Evolutionary conservation across 176 grass and related monocot species (phyloP).

Genomic region (Hordeum marinum): DNA sequence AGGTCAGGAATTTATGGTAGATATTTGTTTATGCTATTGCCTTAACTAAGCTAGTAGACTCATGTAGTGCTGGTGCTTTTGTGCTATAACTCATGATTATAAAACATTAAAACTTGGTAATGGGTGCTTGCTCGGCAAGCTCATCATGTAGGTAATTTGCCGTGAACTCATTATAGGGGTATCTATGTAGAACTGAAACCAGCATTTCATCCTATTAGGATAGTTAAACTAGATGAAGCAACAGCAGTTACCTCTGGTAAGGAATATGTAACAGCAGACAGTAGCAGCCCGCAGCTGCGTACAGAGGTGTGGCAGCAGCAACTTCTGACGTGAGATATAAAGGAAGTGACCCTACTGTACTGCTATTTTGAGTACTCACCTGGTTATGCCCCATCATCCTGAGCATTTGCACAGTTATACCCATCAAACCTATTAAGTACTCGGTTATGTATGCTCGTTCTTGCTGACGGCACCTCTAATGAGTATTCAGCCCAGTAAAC

Average conservation of each 20-base stretch:
- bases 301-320: background rate
- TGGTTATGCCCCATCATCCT: background rate
- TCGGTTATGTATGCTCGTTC: background rate
- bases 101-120: background rate
- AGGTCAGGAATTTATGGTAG: background rate
- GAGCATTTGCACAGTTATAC: background rate
- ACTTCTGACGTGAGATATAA: background rate
- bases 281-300: background rate
- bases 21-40: background rate
- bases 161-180: background rate
- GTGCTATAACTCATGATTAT: background rate
- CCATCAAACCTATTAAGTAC: background rate
- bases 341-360: background rate
- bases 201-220: background rate
- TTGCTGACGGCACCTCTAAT: background rate
- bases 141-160: background rate
- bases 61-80: background rate
- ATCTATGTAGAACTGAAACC: background rate
- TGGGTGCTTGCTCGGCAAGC: background rate
- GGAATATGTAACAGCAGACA: background rate
- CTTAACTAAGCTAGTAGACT: background rate
- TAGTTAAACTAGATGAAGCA: background rate
- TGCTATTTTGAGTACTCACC: background rate
- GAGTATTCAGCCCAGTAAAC: background rate
- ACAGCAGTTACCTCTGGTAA: background rate